Evolutionary conservation across 805 yeast genomes (phyloP).

Genomic region (Naumovozyma dairenensis): DNA sequence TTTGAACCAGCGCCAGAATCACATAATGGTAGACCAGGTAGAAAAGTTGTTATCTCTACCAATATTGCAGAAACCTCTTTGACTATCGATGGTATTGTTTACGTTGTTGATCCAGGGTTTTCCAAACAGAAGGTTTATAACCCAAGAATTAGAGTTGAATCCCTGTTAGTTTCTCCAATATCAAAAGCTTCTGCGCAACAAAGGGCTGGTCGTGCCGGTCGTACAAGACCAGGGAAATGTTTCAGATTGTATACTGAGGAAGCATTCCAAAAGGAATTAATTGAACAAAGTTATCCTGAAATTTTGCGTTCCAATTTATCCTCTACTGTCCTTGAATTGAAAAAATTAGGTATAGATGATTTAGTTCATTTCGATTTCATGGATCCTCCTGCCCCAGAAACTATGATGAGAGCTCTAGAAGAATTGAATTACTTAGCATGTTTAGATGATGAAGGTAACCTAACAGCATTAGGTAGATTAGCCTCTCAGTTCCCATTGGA

Average conservation of each 20-base stretch:
- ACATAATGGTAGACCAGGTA: slow-evolving; percentile 81
- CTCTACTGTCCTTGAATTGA: slow-evolving; percentile 83
- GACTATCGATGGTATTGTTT: slow-evolving; percentile 95
- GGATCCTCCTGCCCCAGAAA: slow-evolving; percentile 99
- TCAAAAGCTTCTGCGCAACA: slow-evolving; percentile 97
- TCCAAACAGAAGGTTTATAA: slow-evolving; percentile 94
- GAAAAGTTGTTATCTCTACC: slow-evolving; percentile 86
- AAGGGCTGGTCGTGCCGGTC: slow-evolving; percentile 99
- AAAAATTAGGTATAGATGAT: slow-evolving; percentile 90
- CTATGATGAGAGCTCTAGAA: slow-evolving; percentile 98
- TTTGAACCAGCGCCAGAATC: slow-evolving; percentile 80
- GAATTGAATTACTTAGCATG: slow-evolving; percentile 87
- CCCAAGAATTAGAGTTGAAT: slow-evolving; percentile 92
- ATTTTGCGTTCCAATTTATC: slow-evolving; percentile 84
- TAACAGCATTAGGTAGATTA: slow-evolving; percentile 80
- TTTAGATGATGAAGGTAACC: slow-evolving; percentile 81
- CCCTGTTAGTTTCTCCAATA: slow-evolving; percentile 87
- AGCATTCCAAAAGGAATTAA: slow-evolving; percentile 86
- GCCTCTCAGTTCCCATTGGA: slow-evolving; percentile 93
- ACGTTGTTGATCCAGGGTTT: slow-evolving; percentile 96
- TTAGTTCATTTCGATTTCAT: slow-evolving; percentile 95
- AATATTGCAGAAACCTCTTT: slow-evolving; percentile 96
- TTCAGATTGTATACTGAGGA: slow-evolving; percentile 94
- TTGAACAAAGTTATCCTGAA: slow-evolving; percentile 94
- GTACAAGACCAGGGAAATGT: slow-evolving; percentile 97